Evolutionary conservation across 2,329 filamentous ascomycete genomes (phyloP), one percentile per base, ranked within the genome.

Genomic region (Zalaria sp.): DNA sequence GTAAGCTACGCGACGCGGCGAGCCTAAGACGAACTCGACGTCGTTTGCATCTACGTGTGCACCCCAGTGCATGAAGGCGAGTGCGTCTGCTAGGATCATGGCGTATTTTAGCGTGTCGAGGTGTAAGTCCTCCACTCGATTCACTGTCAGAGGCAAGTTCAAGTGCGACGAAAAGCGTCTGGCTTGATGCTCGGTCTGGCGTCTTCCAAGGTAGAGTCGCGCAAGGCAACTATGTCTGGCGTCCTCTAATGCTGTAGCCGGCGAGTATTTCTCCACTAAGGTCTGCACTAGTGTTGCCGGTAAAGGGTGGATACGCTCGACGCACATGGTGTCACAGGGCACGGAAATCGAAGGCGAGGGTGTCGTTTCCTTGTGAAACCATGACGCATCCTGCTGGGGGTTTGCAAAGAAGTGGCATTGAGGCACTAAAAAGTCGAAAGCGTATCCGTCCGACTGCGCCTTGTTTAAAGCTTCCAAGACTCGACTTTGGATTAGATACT

Each of bases 11-110:
- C 7, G 29, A 32, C 29, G 29, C 29, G 29, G 29, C 7, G 43
- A 43, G 11, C 44, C 66, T 3, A 77, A 60, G 0, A 76, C 72
- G 47, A 75, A 76, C 38, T 77, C 69, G 3, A 77, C 60, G 36
- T 74, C 72, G 32, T 67, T 68, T 1, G 63, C 72, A 46, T 77
- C 71, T 0, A 73, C 50, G 7, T 55, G 45, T 0, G 59, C 64
- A 1, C 48, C 36, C 71, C 69, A 77, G 45, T 72, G 65, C 39
- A 76, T 54, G 3, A 68, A 57, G 0, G 72, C 71, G 0, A 76
- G 59, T 0, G 64, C 59, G 3, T 69, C 61, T 0, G 66, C 73
- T 62, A 77, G 72, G 0, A 56, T 54, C 1, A 41, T 41, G 0
- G 68, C 65, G 45, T 71, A 73, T 0, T 55, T 46, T 0, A 40